Base-by-base conservation (phyloP, 768 basidiomycete genomes). In the Tricholoma matsutake region DNA sequence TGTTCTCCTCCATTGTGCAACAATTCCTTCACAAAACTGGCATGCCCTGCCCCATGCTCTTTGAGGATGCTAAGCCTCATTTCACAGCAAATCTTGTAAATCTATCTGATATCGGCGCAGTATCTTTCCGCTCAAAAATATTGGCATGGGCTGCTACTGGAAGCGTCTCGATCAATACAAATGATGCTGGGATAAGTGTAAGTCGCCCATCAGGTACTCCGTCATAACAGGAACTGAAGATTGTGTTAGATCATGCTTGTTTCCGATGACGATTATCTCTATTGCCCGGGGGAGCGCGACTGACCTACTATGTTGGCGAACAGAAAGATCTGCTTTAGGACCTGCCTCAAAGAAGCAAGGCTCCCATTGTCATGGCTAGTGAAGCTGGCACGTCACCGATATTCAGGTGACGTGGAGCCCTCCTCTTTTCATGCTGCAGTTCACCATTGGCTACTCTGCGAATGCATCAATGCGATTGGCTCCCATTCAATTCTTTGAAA, bases 61-160 rank as follows among this genome's bases (percentile, higher is more conserved):
- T 59, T 43, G 47, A 49, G 25, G 58, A 25, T 14, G 29, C 37
- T 28, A 53, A 53, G 28, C 49, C 53, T 39, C 43, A 47, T 32
- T 59, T 59, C 35, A 35, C 35, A 16, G 11, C 51, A 14, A 39
- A 20, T 9, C 6, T 37, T 2, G 29, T 59, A 13, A 35, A 59
- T 53, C 20, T 59, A 3, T 35, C 37, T 7, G 6, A 54, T 18
- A 22, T 54, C 28, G 39, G 43, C 13, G 37, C 5, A 32, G 37
- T 52, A 10, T 25, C 34, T 51, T n/a, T n/a, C 54, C 54, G 35
- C 32, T 43, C 58, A 14, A 51, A 53, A 7, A 54, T 59, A 39
- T 54, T 59, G 52, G 52, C 32, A n/a, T 59, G 58, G 51, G 58
- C 58, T 29, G 41, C 39, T 14, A 59, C 58, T 43, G 58, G 58